phyloP scores from a whole-genome alignment of 371 early-diverging fungal genomes.

The Lichtheimia corymbifera region DNA sequence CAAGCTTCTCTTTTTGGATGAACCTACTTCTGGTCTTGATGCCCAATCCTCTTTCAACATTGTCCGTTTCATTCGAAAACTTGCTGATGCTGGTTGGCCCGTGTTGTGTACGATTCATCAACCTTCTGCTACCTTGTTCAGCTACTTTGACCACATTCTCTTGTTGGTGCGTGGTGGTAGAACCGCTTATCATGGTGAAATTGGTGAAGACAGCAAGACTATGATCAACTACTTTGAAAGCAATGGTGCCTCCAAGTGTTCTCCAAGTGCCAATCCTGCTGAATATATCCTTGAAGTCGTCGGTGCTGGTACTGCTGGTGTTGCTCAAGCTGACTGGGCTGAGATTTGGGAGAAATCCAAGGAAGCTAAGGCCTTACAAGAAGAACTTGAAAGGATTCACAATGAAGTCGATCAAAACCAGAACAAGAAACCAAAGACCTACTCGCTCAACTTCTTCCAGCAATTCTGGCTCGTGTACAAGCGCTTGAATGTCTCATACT shows the following conservation, averaged over 20 bases:
- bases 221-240: slow-evolving; percentile 67
- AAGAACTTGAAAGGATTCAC: slow-evolving; percentile 40
- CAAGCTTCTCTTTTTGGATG: slow-evolving; percentile 81
- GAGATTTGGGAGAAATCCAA: slow-evolving; percentile 58
- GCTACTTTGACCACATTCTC: slow-evolving; percentile 79
- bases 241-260: slow-evolving; percentile 64
- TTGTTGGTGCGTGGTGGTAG: slow-evolving; percentile 80
- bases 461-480: slow-evolving; percentile 62
- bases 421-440: slow-evolving; percentile 16
- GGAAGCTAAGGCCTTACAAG: slow-evolving; percentile 42
- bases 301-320: slow-evolving; percentile 62
- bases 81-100: slow-evolving; percentile 69
- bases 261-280: slow-evolving; percentile 66
- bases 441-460: slow-evolving; percentile 34
- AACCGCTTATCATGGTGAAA: slow-evolving; percentile 80
- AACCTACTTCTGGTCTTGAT: slow-evolving; percentile 84
- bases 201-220: slow-evolving; percentile 54
- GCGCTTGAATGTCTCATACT: slow-evolving; percentile 67
- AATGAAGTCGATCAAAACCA: slow-evolving; percentile 18
- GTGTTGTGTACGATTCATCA: slow-evolving; percentile 88
- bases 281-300: slow-evolving; percentile 73
- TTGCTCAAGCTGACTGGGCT: slow-evolving; percentile 62
- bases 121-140: slow-evolving; percentile 80
- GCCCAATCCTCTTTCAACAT: slow-evolving; percentile 73
- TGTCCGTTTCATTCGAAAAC: slow-evolving; percentile 69